Evolutionary conservation across 257 asterid genomes (phyloP), one percentile per base, ranked within the genome.

Genomic region (Solanum acaule): DNA sequence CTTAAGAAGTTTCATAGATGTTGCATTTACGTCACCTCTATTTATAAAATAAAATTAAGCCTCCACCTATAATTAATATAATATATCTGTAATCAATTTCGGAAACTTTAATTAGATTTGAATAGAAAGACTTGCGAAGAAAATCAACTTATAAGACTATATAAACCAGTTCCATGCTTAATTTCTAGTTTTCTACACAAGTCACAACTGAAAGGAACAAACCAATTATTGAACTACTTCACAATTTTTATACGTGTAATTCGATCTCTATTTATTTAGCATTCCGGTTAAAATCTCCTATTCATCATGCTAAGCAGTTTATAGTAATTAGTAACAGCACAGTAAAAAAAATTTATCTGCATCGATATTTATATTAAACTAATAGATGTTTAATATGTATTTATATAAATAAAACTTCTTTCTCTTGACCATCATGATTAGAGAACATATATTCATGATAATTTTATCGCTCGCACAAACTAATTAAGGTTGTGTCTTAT

Each of bases 171-270:
- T 95, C 96, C 98, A 93, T 95, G 94, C 11, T 59, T 59, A 61
- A 61, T 89, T 95, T 94, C 96, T 76, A 94, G 59, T 44, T 44
- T 44, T 12, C 52, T 44, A 46, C 98, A 96, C 98, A 95, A 96
- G 98, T 95, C 97, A 94, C 98, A 95, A 96, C 98, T 95, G 98
- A 98, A 95, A 94, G 95, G 94, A 94, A 94, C 93, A 94, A 96
- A 95, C 92, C 89, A 90, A 90, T 92, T 94, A 33, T 72, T 72
- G 90, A 95, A 95, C 95, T 90, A 91, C 92, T 15, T 87, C 90
- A 90, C 73, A 89, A 88, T 65, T 4, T 65, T 65, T 65, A 3
- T 25, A 25, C 8, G 34, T 67, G 5, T 67, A 68, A 12, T 68
- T 52, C 37, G 33, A n/a, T 4, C 0, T 65, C 34, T 12, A 67